Base-by-base conservation (phyloP, 2,329 filamentous ascomycete genomes). In the Ceratocystis albifundus region DNA sequence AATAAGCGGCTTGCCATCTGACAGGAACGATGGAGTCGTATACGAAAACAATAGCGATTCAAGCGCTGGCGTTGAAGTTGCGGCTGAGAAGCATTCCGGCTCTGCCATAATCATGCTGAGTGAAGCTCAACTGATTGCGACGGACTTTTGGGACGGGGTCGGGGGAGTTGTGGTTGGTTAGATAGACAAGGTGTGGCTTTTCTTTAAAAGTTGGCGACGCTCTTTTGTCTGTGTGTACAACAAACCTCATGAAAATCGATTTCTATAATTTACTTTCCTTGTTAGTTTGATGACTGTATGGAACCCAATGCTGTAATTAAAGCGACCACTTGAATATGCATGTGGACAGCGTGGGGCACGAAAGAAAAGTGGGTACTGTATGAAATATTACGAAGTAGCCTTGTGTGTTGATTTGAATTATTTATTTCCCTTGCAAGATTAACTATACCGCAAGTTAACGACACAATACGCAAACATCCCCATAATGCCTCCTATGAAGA, bases 1-100 rank as follows among this genome's bases (percentile, higher is more conserved):
- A 95, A 76, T 79, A 80, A 71, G 79, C 78, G 73, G 80, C 78
- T 73, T 78, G 77, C 73, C 62, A 4, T 46, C 7, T 15, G 22
- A n/a, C 45, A n/a, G 32, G 41, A n/a, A 62, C 17, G 20, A 62
- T 10, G 59, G 30, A 59, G 55, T n/a, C 28, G 28, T 36, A 4
- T 5, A 36, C 22, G 30, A 59, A n/a, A 36, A n/a, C 30, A 36
- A 59, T 20, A 17, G 28, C 28, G 7, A 59, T 59, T 59, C 36
- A 59, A n/a, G 15, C 32, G 36, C 32, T 12, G 20, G 25, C 20
- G 15, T 17, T 64, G 25, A 15, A 50, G 25, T 12, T 10, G 25
- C 44, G 53, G 53, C 55, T 17, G 4, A 46, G 50, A 59, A 64
- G 46, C 20, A 46, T 22, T 15, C 45, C 36, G 28, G 22, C n/a